Conservation (phyloP, 2,329 filamentous ascomycete species). For the Trichoderma sp. region DNA sequence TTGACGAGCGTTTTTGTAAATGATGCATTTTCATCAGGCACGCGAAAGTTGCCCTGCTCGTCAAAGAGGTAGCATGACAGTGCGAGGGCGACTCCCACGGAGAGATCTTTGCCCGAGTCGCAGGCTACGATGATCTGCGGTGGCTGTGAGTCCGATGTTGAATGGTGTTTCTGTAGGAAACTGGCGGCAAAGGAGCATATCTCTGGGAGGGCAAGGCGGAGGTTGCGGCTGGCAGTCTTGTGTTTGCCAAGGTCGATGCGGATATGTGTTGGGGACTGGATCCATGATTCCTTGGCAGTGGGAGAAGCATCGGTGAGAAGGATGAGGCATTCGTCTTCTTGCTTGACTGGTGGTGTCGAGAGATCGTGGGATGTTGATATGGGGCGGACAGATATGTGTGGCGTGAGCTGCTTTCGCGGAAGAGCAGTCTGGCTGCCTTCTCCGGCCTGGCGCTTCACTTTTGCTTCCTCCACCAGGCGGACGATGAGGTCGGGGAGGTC, state of each 20-base stretch:
- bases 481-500: conserved; percentile 58
- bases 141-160: background rate
- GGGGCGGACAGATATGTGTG: conserved; percentile 42
- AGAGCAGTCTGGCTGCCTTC: background rate
- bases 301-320: conserved; percentile 45
- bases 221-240: conserved; percentile 79
- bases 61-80: conserved; percentile 74
- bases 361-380: conserved; percentile 33
- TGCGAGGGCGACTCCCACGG: conserved; percentile 75
- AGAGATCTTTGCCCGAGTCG: conserved; percentile 76
- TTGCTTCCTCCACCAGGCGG: conserved; percentile 43
- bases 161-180: conserved; percentile 36
- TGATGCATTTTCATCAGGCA: conserved; percentile 30
- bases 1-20: conserved; percentile 78
- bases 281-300: conserved; percentile 48
- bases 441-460: conserved; percentile 23
- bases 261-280: conserved; percentile 43
- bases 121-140: conserved; percentile 63
- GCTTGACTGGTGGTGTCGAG: background rate
- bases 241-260: conserved; percentile 67
- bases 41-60: conserved; percentile 55
- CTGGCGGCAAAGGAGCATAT: conserved; percentile 59
- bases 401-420: conserved; percentile 38
- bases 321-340: conserved; percentile 42
- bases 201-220: conserved; percentile 69